These are phyloP conservation scores for Vigna trinervia DNA, from an alignment of 306 rosid genomes.

Conservation along the genomic window DNA sequence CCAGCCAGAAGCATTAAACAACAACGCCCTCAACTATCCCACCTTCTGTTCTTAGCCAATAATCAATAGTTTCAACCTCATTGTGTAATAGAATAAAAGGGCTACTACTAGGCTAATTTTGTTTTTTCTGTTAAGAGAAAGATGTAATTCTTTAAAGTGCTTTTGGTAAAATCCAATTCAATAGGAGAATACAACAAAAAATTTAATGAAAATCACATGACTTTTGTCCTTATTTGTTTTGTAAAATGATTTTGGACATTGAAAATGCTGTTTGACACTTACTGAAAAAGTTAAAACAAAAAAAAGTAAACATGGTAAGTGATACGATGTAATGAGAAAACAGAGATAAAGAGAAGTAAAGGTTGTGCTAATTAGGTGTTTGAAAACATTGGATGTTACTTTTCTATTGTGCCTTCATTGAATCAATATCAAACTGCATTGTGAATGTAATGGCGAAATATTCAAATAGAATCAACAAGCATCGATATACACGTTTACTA, in stretches of 20 bases:
- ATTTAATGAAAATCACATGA: not conserved
- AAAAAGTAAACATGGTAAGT: not conserved
- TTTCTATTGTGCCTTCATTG: not conserved
- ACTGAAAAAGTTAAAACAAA: not conserved
- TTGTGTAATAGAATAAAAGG: not conserved
- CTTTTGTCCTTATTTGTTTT: not conserved
- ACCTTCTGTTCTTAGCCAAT: conserved; percentile 34
- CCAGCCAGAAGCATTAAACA: not conserved
- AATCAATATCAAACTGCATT: conserved; percentile 8
- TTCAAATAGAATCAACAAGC: not conserved
- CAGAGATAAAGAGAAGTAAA: not conserved
- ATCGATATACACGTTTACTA: not conserved
- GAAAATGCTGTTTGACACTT: not conserved
- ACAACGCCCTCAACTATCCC: not conserved
- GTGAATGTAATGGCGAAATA: not conserved
- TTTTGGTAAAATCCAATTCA: not conserved
- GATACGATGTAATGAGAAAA: not conserved
- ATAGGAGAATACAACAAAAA: not conserved
- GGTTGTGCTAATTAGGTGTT: not conserved
- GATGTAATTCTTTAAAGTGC: not conserved
- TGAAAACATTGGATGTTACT: not conserved
- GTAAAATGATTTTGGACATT: not conserved
- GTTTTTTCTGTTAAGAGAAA: not conserved
- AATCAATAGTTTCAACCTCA: conserved; percentile 7
- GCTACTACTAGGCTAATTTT: not conserved